Percentiles rank a stretch among this genome's conserved stretches.
These are phyloP conservation scores for Rubia peregrina DNA, from an alignment of 305 asterid genomes.

Conservation along the genomic window DNA sequence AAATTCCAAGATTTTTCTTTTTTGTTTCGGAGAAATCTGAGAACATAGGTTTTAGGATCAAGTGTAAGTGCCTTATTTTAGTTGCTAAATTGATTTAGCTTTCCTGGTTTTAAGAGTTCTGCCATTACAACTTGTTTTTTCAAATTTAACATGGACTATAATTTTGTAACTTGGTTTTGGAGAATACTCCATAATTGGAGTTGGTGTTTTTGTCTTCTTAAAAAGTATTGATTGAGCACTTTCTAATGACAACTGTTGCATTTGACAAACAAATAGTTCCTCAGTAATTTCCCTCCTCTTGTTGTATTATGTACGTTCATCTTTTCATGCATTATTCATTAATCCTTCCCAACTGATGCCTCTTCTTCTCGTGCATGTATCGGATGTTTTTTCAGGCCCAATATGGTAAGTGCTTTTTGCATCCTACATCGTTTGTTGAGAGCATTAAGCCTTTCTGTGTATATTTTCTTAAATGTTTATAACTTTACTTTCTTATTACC, in stretches of 20 bases:
- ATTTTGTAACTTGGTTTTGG: background rate
- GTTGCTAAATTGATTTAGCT: background rate
- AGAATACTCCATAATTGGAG: background rate
- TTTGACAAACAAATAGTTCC: constrained; percentile 3
- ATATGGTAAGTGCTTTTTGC: constrained; percentile 45
- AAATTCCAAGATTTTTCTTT: background rate
- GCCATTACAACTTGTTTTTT: background rate
- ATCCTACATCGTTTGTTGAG: constrained; percentile 9
- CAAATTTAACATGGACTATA: background rate
- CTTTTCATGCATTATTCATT: constrained; percentile 10
- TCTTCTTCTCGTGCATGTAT: constrained; percentile 30
- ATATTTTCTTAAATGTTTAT: constrained; percentile 20
- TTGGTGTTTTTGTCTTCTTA: background rate
- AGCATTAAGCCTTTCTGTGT: constrained; percentile 9
- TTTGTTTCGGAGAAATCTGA: background rate
- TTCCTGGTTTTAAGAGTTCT: background rate
- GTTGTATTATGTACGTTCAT: background rate
- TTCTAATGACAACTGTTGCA: background rate
- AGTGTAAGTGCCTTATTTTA: background rate
- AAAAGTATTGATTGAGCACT: background rate
- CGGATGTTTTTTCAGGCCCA: constrained; percentile 56
- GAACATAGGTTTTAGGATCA: background rate
- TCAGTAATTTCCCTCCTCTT: background rate
- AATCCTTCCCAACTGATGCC: constrained; percentile 17
- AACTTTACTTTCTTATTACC: constrained; percentile 9